Percentiles rank a stretch among this genome's conserved stretches.
Conservation (phyloP, 441 rosid genomes). For the Aleurites moluccanus region DNA sequence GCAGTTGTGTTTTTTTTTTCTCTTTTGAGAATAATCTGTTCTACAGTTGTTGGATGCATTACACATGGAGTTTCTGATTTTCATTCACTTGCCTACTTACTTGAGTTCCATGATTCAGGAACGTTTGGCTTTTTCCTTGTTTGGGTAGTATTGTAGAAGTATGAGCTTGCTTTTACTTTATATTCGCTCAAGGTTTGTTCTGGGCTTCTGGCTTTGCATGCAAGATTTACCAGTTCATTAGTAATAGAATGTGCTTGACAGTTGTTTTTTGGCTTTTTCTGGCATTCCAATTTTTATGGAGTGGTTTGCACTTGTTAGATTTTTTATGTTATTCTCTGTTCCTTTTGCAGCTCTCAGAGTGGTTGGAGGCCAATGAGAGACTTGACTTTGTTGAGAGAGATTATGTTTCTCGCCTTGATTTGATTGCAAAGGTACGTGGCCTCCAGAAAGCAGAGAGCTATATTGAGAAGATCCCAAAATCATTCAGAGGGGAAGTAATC, state of each 20-base stretch:
- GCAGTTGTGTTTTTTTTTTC: no score
- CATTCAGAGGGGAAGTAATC: slow-evolving; percentile 62
- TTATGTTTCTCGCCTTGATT: slow-evolving; percentile 75
- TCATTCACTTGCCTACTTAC: not conserved
- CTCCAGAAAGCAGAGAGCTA: slow-evolving; percentile 64
- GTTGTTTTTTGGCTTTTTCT: not conserved
- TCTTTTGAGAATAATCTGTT: not conserved
- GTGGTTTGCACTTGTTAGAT: not conserved
- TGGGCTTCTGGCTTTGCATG: not conserved
- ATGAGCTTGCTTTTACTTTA: not conserved
- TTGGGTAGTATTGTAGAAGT: not conserved
- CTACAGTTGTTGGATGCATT: not conserved
- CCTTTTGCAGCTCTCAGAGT: slow-evolving; percentile 65
- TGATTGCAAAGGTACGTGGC: slow-evolving; percentile 66
- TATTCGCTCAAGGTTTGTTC: not conserved
- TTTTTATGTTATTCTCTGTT: slow-evolving; percentile 10
- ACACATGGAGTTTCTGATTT: not conserved
- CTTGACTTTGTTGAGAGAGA: slow-evolving; percentile 66
- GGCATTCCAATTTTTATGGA: not conserved
- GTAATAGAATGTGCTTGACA: not conserved
- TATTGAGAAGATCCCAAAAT: slow-evolving; percentile 53
- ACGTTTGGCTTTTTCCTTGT: not conserved
- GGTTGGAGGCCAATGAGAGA: slow-evolving; percentile 64
- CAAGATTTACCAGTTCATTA: not conserved
- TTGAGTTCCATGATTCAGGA: not conserved